These are phyloP conservation scores for Exidia glandulosa DNA, from an alignment of 768 basidiomycete species.

Conservation along the genomic window DNA sequence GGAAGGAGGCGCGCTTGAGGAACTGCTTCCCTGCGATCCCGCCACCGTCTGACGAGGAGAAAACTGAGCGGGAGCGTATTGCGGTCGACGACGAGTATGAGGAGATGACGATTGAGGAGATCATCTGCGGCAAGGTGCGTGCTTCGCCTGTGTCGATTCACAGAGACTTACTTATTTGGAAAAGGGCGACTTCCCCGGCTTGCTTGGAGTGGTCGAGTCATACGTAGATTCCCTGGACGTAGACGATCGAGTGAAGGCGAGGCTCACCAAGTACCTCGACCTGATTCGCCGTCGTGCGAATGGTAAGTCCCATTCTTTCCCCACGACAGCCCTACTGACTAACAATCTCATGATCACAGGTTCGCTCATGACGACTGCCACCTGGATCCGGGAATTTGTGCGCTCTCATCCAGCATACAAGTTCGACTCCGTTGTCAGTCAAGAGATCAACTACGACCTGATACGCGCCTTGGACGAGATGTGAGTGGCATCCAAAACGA, in stretches of 20 bases:
- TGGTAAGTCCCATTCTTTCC: constrained; percentile 36
- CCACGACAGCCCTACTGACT: too few relatives aligned
- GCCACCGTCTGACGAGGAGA: constrained; percentile 32
- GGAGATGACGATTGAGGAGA: constrained; percentile 86
- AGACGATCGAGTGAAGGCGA: constrained; percentile 41
- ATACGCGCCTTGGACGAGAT: constrained; percentile 83
- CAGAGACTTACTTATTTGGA: too few relatives aligned
- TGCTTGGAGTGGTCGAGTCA: constrained; percentile 68
- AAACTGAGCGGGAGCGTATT: constrained; percentile 9
- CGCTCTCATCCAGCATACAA: constrained; percentile 85
- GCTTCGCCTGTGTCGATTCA: too few relatives aligned
- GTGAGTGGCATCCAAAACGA: too few relatives aligned
- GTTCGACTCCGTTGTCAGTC: constrained; percentile 81
- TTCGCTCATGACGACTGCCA: constrained; percentile 71
- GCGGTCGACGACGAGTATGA: constrained; percentile 76
- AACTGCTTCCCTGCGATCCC: constrained; percentile 63
- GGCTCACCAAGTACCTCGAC: constrained; percentile 68
- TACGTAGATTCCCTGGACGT: constrained; percentile 85
- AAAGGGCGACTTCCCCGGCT: constrained; percentile 59
- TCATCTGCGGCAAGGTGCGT: constrained; percentile 68
- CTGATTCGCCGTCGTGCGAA: constrained; percentile 68
- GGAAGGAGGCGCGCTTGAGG: constrained; percentile 53
- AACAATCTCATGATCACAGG: constrained; percentile 32
- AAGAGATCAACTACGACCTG: constrained; percentile 91
- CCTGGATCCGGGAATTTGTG: constrained; percentile 90